Base-by-base conservation (phyloP, 371 early-diverging fungal species). In the Apophysomyces ossiformis region DNA sequence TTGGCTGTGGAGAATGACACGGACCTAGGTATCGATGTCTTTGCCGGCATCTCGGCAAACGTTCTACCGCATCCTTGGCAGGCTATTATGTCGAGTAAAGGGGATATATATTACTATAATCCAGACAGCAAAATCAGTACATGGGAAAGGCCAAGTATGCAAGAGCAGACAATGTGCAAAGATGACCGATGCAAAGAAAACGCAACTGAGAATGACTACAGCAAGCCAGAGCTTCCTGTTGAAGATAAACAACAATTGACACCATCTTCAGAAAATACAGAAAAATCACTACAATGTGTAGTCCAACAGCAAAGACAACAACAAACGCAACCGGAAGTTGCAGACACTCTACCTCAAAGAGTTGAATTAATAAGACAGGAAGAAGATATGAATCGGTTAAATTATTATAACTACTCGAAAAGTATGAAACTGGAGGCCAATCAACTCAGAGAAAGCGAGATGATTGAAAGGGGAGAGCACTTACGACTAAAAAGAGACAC, bases 61-160 rank as follows among this genome's bases (percentile, higher is more conserved):
- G 26, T 26, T 44, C 54, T 68, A 15, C 68, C 68, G 13, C 38
- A 59, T 35, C 68, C 68, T 9, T 68, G 68, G 68, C 46, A 37
- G 2, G 50, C 44, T 18, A 50, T 64, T 4, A 45, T 45, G 18
- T 68, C 68, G 7, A 63, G 68, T 38, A 68, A 63, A 39, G 68
- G 68, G 11, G 32, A 68, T 9, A 60, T 36, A 1, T 68, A 68
- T 13, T 68, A 68, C 18, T 68, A 60, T 50, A 68, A 68, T 59
- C 37, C 45, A 35, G 60, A 63, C 11, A 50, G 21, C 21, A 50
- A 50, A 50, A 26, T 50, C 9, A 50, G 54, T 21, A 50, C 54
- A 21, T 50, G 54, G 54, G 54, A 21, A 11, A 16, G 54, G 21
- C 54, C 54, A 8, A 50, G 18, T 7, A 21, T 7, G 7, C 16